Evolutionary conservation across 1,284 basidiomycete genomes (phyloP).

Genomic region (Ustilago cynodontis): DNA sequence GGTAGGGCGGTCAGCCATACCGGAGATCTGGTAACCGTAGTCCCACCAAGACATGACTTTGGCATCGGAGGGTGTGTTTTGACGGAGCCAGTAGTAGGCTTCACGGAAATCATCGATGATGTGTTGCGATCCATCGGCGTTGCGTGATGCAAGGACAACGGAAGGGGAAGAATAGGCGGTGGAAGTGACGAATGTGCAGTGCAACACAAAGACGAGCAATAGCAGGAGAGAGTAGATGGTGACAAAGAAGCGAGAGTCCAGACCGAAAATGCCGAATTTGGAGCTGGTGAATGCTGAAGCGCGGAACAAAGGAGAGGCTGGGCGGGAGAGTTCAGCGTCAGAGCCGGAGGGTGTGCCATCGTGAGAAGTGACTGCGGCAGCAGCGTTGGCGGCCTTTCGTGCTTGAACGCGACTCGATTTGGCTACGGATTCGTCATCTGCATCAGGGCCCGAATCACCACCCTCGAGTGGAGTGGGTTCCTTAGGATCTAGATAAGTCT

Average conservation of each 20-base stretch:
- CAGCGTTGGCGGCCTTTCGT: slow-evolving; percentile 66
- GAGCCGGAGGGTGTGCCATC: slow-evolving; percentile 1
- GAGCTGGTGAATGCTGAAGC: slow-evolving; percentile 22
- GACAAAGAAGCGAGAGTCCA: slow-evolving; percentile 85
- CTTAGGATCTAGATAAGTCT: slow-evolving; percentile 83
- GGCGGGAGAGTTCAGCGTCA: slow-evolving; percentile 22
- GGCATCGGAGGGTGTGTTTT: slow-evolving; percentile 91
- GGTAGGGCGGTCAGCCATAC: slow-evolving; percentile 97
- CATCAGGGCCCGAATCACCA: slow-evolving; percentile 54
- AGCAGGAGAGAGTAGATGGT: slow-evolving; percentile 82
- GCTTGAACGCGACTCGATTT: slow-evolving; percentile 66
- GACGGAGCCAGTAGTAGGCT: slow-evolving; percentile 99
- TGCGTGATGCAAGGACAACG: slow-evolving; percentile 87
- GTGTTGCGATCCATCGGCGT: slow-evolving; percentile 86
- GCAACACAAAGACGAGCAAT: slow-evolving; percentile 82
- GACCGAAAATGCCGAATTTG: slow-evolving; percentile 81
- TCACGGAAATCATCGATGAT: slow-evolving; percentile 99
- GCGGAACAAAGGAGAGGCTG: slow-evolving; percentile 34
- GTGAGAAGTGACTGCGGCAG: slow-evolving; percentile 32
- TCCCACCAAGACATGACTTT: slow-evolving; percentile 99
- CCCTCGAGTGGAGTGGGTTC: slow-evolving; percentile 73
- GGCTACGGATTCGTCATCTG: slow-evolving; percentile 56
- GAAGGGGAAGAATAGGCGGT: slow-evolving; percentile 97
- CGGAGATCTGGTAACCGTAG: slow-evolving; percentile 99
- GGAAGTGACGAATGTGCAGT: slow-evolving; percentile 97